Evolutionary conservation across 169 alveolate species (phyloP), one percentile per base, ranked within the genome.

Genomic region (Eimeria praecox): DNA sequence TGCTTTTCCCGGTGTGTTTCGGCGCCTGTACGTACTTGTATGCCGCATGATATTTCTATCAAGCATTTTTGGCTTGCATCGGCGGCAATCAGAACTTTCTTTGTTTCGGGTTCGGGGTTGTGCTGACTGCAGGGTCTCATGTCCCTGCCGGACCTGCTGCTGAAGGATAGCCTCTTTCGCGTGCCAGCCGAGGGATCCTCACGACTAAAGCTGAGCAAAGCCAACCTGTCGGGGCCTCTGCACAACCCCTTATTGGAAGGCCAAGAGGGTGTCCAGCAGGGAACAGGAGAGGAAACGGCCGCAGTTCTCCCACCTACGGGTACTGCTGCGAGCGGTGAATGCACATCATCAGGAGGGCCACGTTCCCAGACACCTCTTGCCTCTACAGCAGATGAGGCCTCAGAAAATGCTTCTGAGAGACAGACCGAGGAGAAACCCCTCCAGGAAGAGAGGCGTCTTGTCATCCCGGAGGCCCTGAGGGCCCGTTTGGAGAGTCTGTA

Each of bases 141-240:
- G 94, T 77, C 97, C 6, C 66, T 95, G 42, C 97, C 97, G 27
- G 97, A 95, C 33, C 64, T 95, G 69, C 92, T 64, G 24, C 85
- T 95, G 82, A 95, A 83, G 66, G 95, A 80, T 33, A 59, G 86
- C 52, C 82, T 94, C 27, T 73, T 94, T 49, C 90, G 94, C 40
- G 3, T 62, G 94, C 77, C 87, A 62, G 24, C 64, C 20, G 62
- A 38, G 62, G 89, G 78, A 38, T 38, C 82, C 5, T 3, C 88
- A 30, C 88, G 54, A 33, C 80, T 49, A 42, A 69, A 59, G 87
- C 49, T 66, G 40, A 56, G 20, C 82, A 87, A 64, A 40, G 35
- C 18, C 33, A 54, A 85, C 22, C 64, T 59, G 30, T 12, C n/a
- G 44, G 75, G 90, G 49, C 95, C 92, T 69, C 35, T 80, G 85